Evolutionary conservation across 345 rosid genomes (phyloP).

Genomic region (Trapa incisa): DNA sequence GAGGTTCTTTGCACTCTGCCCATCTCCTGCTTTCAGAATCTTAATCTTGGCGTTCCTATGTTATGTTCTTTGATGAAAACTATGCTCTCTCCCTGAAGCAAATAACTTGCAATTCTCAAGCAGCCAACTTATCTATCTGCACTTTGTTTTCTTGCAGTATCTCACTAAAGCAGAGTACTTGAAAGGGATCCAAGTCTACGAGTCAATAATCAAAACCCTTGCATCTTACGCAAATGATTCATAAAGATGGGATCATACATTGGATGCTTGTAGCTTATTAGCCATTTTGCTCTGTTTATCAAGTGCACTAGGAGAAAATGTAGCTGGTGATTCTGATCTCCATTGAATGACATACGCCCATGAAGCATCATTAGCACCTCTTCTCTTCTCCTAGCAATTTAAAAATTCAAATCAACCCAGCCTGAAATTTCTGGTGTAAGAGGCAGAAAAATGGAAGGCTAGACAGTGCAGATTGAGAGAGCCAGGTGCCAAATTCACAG

Average conservation of each 20-base stretch:
- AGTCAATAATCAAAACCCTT: conserved; percentile 54
- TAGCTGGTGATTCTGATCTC: not conserved
- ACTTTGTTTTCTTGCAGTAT: conserved; percentile 40
- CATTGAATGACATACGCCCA: not conserved
- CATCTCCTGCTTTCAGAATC: not conserved
- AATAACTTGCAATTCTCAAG: not conserved
- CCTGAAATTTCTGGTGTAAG: not conserved
- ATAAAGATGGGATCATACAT: conserved; percentile 20
- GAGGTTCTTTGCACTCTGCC: conserved; percentile 33
- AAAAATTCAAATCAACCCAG: not conserved
- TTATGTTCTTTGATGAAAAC: not conserved
- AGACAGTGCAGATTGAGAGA: too few species aligned
- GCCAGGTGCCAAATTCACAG: too few species aligned
- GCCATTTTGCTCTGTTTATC: not conserved
- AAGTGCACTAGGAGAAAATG: not conserved
- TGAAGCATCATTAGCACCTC: not conserved
- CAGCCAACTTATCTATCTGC: conserved; percentile 39
- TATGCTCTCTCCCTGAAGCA: too few species aligned
- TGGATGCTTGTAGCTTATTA: conserved; percentile 17
- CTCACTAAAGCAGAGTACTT: conserved; percentile 65
- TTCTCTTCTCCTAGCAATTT: not conserved
- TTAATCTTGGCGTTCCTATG: not conserved
- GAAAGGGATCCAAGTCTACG: conserved; percentile 68
- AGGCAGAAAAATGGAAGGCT: too few species aligned
- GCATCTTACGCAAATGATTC: conserved; percentile 30